phyloP scores from a whole-genome alignment of 805 yeast genomes.

The Lachancea kluyveri region DNA sequence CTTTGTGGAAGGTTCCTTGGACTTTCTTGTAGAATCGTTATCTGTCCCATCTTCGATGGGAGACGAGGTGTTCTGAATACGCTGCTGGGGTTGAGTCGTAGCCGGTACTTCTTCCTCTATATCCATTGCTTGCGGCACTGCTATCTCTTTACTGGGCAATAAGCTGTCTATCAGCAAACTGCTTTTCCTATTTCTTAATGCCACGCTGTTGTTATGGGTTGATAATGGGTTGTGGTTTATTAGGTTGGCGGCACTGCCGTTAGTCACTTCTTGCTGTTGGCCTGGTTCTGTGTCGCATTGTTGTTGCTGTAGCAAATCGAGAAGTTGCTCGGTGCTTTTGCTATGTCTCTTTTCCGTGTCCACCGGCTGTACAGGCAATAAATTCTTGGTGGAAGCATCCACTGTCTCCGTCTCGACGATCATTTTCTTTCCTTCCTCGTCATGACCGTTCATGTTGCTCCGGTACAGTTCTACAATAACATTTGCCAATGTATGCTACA shows the following conservation, averaged over 20 bases:
- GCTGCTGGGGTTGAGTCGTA: neutral
- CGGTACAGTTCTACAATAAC: too few species aligned
- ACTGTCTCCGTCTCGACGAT: slow-evolving; percentile 62
- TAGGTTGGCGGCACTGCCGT: neutral
- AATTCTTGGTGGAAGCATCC: slow-evolving; percentile 37
- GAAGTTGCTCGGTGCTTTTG: slow-evolving; percentile 20
- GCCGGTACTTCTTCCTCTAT: too few species aligned
- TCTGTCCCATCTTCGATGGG: slow-evolving; percentile 1
- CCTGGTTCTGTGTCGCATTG: neutral
- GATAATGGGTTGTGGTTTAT: slow-evolving; percentile 27
- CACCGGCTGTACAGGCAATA: slow-evolving; percentile 27
- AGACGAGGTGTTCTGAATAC: slow-evolving; percentile 1
- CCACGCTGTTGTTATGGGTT: slow-evolving; percentile 16
- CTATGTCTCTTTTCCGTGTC: slow-evolving; percentile 4
- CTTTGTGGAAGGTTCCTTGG: slow-evolving; percentile 39
- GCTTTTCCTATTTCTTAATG: slow-evolving; percentile 31
- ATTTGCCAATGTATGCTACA: too few species aligned
- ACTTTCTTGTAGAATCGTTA: slow-evolving; percentile 3
- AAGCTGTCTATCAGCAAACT: slow-evolving; percentile 28
- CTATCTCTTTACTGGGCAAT: too few species aligned
- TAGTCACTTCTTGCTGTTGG: slow-evolving; percentile 1
- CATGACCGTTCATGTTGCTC: too few species aligned
- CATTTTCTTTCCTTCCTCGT: slow-evolving; percentile 33
- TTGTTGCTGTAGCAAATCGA: slow-evolving; percentile 15
- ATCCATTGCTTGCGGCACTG: too few species aligned